Conservation (phyloP, 2,329 filamentous ascomycete genomes). For the Talaromyces atroroseus region DNA sequence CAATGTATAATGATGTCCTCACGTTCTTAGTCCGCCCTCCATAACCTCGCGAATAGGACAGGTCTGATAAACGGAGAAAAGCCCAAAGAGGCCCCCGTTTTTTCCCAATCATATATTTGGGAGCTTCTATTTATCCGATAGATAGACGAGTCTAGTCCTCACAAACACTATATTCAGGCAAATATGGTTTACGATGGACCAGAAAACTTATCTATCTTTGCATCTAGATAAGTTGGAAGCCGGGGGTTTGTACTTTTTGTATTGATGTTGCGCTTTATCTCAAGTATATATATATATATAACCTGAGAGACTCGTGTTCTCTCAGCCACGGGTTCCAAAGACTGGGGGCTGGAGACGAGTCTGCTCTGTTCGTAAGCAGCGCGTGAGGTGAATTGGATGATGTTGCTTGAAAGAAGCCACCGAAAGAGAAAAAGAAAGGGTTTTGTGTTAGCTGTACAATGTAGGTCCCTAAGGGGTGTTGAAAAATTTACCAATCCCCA, state of each 20-base stretch:
- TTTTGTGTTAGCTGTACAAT: background rate
- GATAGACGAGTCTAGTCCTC: background rate
- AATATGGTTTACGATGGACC: conserved; percentile 10
- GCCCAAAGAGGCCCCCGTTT: conserved; percentile 20
- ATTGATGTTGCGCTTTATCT: background rate
- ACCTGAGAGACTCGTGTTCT: conserved; percentile 45
- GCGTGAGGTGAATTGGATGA: conserved; percentile 31
- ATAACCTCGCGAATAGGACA: conserved; percentile 45
- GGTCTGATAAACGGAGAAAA: conserved; percentile 50
- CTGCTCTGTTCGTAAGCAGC: conserved; percentile 49
- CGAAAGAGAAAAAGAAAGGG: conserved; percentile 9
- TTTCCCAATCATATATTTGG: conserved; percentile 14
- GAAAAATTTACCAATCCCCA: too few species aligned
- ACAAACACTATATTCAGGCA: background rate
- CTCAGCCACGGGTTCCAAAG: conserved; percentile 38
- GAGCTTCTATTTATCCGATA: conserved; percentile 20
- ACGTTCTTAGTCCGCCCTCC: conserved; percentile 53
- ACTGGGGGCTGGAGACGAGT: conserved; percentile 42
- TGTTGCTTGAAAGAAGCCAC: background rate
- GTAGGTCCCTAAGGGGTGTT: too few species aligned
- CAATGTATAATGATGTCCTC: conserved; percentile 38
- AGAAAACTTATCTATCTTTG: background rate
- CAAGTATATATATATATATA: background rate
- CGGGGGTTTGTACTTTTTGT: background rate
- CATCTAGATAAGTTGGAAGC: background rate